A percentile compares a stretch with the other conserved stretches of the same genome.
Evolutionary conservation across 1,284 basidiomycete genomes (phyloP).

Genomic region (Marasmius oreades): DNA sequence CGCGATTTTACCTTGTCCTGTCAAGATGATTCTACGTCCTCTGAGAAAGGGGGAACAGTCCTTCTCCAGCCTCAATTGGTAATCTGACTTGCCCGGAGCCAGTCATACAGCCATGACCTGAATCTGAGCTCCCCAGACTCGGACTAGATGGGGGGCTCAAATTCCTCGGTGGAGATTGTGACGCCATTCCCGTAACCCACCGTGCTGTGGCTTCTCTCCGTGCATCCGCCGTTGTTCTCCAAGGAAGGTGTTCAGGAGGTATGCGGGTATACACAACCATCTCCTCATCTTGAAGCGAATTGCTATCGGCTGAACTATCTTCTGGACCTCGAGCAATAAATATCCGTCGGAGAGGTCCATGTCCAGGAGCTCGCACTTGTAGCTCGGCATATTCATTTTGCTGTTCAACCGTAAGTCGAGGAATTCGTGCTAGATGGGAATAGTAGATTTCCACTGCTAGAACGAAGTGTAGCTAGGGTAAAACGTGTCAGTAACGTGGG

Average conservation of each 20-base stretch:
- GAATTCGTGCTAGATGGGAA: slow-evolving; percentile 41
- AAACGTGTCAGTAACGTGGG: slow-evolving; percentile 8
- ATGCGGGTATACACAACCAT: slow-evolving; percentile 69
- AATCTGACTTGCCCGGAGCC: slow-evolving; percentile 40
- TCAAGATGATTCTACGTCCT: neutral
- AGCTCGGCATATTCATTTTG: neutral
- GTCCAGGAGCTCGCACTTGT: neutral
- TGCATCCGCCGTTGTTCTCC: slow-evolving; percentile 34
- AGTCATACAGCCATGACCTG: slow-evolving; percentile 24
- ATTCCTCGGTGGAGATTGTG: slow-evolving; percentile 1
- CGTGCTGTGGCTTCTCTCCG: slow-evolving; percentile 61
- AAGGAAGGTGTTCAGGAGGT: slow-evolving; percentile 49
- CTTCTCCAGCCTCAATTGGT: slow-evolving; percentile 41
- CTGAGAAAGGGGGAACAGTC: slow-evolving; percentile 28
- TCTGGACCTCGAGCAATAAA: neutral
- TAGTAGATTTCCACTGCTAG: slow-evolving; percentile 66
- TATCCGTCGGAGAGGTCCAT: neutral
- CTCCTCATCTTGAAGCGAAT: slow-evolving; percentile 18
- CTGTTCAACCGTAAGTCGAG: neutral
- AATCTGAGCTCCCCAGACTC: slow-evolving; percentile 14
- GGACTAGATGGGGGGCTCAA: slow-evolving; percentile 2
- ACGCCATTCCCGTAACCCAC: slow-evolving; percentile 44
- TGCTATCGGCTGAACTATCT: slow-evolving; percentile 13
- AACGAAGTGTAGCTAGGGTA: slow-evolving; percentile 67
- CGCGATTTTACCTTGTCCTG: neutral